Base-by-base conservation (phyloP, 2,329 filamentous ascomycete genomes). In the Verticillium longisporum region DNA sequence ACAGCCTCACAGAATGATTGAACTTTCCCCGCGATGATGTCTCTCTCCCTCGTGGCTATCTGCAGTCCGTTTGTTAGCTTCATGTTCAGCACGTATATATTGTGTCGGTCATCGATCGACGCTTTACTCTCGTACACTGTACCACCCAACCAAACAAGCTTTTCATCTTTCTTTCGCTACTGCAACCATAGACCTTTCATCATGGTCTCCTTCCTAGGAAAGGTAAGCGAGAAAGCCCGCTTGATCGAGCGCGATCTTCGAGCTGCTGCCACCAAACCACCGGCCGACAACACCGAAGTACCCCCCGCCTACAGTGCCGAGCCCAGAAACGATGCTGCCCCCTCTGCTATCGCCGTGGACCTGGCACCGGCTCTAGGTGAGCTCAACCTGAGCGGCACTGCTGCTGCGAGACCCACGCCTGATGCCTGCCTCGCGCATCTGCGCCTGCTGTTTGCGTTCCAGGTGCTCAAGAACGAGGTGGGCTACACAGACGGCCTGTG, bases 381-480 rank as follows among this genome's bases (percentile, higher is more conserved):
- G 15, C 9, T 57, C 10, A 15, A 18, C 2, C 45, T 55, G 4
- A 37, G 41, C 13, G 3, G 36, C 3, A 3, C 58, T 4, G 26
- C 41, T 13, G n/a, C 32, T 9, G 34, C 21, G 6, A 14, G 13
- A 2, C 63, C 59, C 1, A 53, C 53, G 4, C 31, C 55, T 2
- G 60, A 59, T 15, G 18, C 59, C 3, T 64, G 63, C n/a, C 58
- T 64, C 11, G 53, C 61, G 14, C 89, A 91, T 69, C 78, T 91
- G 21, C 89, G 89, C 69, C 77, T 91, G 1, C 78, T 92, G 0
- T 82, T 84, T 56, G 81, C 83, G 6, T 83, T 91, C 61, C 80
- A 88, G 61, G 79, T 78, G 55, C 71, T 91, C 36, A 85, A 84
- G 56, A 83, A 88, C 60, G 77, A 80, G 6, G 72, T 90, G 9